Evolutionary conservation across 1,284 basidiomycete species (phyloP).

Genomic region (Trametes polyzona): DNA sequence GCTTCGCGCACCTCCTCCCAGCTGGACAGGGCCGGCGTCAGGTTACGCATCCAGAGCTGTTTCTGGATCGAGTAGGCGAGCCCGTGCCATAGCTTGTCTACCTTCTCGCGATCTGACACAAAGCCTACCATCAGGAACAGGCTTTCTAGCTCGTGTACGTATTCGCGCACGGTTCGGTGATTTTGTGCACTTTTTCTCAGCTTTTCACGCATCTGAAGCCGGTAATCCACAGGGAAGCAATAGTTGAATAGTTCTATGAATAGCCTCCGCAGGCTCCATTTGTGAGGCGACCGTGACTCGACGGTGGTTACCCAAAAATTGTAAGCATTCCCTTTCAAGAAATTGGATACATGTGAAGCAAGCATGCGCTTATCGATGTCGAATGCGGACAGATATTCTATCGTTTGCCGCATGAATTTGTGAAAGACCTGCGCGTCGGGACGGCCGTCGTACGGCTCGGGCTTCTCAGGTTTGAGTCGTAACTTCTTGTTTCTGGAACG

Average conservation of each 20-base stretch:
- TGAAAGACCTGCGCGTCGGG: constrained; percentile 23
- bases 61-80: constrained; percentile 33
- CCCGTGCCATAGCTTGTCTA: constrained; percentile 41
- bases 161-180: constrained; percentile 25
- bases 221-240: constrained; percentile 47
- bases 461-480: constrained; percentile 20
- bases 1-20: constrained; percentile 19
- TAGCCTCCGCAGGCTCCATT: constrained; percentile 32
- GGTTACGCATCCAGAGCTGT: constrained; percentile 33
- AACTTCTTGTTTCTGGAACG: constrained; percentile 2
- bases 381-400: constrained; percentile 11
- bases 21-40: constrained; percentile 29
- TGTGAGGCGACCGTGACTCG: constrained; percentile 20
- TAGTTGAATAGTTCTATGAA: constrained; percentile 46
- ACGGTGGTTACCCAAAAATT: constrained; percentile 44
- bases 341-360: constrained; percentile 7
- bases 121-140: constrained; percentile 38
- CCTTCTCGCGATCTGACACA: constrained; percentile 33
- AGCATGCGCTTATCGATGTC: not conserved
- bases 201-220: constrained; percentile 23
- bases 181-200: constrained; percentile 24
- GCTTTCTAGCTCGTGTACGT: constrained; percentile 37
- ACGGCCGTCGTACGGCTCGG: constrained; percentile 16
- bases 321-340: constrained; percentile 41
- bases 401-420: constrained; percentile 20